phyloP scores from a whole-genome alignment of 345 rosid genomes.

The Arabidopsis suecica region DNA sequence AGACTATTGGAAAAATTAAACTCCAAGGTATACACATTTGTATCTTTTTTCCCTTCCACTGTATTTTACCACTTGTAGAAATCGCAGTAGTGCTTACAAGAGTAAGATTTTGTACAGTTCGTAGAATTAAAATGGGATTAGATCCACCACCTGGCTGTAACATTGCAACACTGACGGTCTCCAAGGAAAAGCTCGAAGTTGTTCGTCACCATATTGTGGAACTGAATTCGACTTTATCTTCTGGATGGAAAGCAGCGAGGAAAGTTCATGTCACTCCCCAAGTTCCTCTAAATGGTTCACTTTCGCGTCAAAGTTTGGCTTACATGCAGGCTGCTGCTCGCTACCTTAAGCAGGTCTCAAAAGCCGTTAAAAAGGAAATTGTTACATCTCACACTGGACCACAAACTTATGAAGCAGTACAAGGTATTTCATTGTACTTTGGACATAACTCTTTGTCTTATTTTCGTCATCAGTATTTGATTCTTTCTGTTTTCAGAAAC shows the following conservation, averaged over 20 bases:
- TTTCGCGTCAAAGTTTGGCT: constrained; percentile 81
- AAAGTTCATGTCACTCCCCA: constrained; percentile 64
- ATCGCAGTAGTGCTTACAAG: constrained; percentile 19
- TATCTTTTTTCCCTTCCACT: constrained; percentile 6
- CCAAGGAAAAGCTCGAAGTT: constrained; percentile 59
- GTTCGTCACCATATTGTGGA: constrained; percentile 61
- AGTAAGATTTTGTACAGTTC: constrained; percentile 59
- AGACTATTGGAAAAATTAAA: constrained; percentile 79
- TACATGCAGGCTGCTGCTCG: constrained; percentile 82
- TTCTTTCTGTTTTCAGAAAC: constrained; percentile 62
- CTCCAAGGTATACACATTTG: constrained; percentile 69
- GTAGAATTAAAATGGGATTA: constrained; percentile 74
- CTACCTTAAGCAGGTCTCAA: constrained; percentile 84
- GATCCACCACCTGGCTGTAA: constrained; percentile 82
- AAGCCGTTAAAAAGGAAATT: constrained; percentile 73
- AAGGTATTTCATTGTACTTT: constrained; percentile 57
- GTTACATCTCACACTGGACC: constrained; percentile 66
- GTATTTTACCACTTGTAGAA: constrained; percentile 20
- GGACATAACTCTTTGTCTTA: constrained; percentile 14
- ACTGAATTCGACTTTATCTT: constrained; percentile 58
- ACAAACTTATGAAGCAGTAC: constrained; percentile 75
- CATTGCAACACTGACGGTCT: constrained; percentile 59
- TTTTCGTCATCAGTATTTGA: constrained; percentile 1
- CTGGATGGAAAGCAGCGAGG: constrained; percentile 75
- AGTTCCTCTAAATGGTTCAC: constrained; percentile 67